These are phyloP conservation scores for Sugiyamaella mastotermitis DNA, from an alignment of 805 yeast species.

Conservation along the genomic window DNA sequence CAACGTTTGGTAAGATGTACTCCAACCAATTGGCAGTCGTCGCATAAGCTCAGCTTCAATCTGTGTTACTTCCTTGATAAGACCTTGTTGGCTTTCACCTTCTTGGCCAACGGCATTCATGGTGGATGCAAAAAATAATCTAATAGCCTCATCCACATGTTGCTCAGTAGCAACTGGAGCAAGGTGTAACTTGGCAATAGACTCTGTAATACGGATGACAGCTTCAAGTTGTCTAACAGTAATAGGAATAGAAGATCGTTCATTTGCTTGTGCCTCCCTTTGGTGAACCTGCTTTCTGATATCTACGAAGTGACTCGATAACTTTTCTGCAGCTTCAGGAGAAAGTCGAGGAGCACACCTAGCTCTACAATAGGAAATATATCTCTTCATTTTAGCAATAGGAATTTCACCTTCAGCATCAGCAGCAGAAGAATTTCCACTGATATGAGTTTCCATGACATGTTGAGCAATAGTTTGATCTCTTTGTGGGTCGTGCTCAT, in stretches of 20 bases:
- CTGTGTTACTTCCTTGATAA: conserved; percentile 63
- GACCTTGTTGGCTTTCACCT: conserved; percentile 48
- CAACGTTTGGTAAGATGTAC: conserved; percentile 79
- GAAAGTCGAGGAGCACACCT: conserved; percentile 89
- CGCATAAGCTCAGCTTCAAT: conserved; percentile 83
- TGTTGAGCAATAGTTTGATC: conserved; percentile 90
- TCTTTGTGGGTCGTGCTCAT: conserved; percentile 80
- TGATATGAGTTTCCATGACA: conserved; percentile 92
- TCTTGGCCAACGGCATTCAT: conserved; percentile 86
- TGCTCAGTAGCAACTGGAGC: conserved; percentile 78
- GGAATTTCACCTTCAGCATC: conserved; percentile 73
- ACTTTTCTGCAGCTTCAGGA: conserved; percentile 81
- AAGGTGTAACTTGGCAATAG: conserved; percentile 80
- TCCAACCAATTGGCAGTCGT: conserved; percentile 94
- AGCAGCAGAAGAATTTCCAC: conserved; percentile 51
- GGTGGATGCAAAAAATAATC: conserved; percentile 93
- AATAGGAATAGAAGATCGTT: conserved; percentile 84
- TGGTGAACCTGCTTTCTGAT: conserved; percentile 68
- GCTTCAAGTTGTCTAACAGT: conserved; percentile 98
- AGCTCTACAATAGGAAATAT: conserved; percentile 81
- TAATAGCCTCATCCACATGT: conserved; percentile 93
- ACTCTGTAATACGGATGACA: conserved; percentile 89
- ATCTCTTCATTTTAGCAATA: conserved; percentile 83
- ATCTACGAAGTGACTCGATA: conserved; percentile 87
- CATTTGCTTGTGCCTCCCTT: conserved; percentile 75